phyloP scores from a whole-genome alignment of 805 yeast genomes.

The Candida montana region DNA sequence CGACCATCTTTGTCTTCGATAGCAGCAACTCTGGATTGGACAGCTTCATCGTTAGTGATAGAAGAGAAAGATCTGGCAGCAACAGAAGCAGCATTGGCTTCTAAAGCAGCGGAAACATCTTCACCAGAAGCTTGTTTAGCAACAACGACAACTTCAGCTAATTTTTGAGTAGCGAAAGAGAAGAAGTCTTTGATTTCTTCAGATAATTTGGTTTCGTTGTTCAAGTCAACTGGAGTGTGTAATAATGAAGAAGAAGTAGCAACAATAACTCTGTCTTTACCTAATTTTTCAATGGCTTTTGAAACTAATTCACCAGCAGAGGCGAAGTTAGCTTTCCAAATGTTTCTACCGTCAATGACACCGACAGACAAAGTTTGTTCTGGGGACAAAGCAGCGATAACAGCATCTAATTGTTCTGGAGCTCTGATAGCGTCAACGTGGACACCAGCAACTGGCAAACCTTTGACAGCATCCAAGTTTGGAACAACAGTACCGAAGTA shows the following conservation, averaged over 20 bases:
- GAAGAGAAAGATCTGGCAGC: conserved; percentile 81
- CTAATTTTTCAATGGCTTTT: conserved; percentile 79
- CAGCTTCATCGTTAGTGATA: conserved; percentile 88
- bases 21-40: conserved; percentile 78
- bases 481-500: conserved; percentile 99
- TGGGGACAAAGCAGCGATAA: conserved; percentile 56
- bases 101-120: conserved; percentile 71
- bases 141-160: conserved; percentile 83
- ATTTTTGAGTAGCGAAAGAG: conserved; percentile 96
- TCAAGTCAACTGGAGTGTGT: conserved; percentile 97
- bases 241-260: conserved; percentile 95
- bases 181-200: conserved; percentile 95
- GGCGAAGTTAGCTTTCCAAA: conserved; percentile 96
- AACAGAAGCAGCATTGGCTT: conserved; percentile 83
- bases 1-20: conserved; percentile 71
- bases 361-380: conserved; percentile 89
- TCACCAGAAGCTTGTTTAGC: conserved; percentile 83
- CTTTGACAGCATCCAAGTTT: conserved; percentile 84
- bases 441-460: conserved; percentile 89
- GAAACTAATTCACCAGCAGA: conserved; percentile 78
- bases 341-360: conserved; percentile 98
- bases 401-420: conserved; percentile 92
- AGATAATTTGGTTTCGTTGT: conserved; percentile 85
- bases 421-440: conserved; percentile 96
- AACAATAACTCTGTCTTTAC: conserved; percentile 80